Evolutionary conservation across 495 filamentous ascomycete genomes (phyloP).

Genomic region (Hypoxylon trugodes): DNA sequence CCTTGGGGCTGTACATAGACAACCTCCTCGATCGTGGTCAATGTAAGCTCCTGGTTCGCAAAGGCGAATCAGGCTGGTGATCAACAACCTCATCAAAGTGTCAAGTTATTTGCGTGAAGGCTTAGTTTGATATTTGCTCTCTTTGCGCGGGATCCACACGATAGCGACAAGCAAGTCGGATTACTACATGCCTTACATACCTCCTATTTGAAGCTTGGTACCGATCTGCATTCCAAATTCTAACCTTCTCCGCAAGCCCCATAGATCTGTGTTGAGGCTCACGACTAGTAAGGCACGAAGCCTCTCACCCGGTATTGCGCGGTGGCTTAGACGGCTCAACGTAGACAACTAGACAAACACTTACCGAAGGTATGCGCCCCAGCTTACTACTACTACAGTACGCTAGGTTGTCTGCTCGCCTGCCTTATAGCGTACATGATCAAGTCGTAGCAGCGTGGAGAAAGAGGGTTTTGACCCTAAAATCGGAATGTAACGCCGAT

Average conservation of each 20-base stretch:
- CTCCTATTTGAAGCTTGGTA: conserved; percentile 38
- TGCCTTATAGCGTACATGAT: conserved; percentile 33
- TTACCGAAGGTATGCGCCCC: conserved; percentile 33
- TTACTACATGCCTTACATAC: conserved; percentile 41
- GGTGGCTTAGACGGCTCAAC: conserved; percentile 27
- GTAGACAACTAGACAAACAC: conserved; percentile 17
- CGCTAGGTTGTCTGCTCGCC: conserved; percentile 16
- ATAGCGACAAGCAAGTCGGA: conserved; percentile 12
- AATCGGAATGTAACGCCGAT: conserved; percentile 43
- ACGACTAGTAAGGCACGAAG: conserved; percentile 40
- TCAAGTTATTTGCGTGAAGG: conserved; percentile 8
- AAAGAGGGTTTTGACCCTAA: conserved; percentile 38
- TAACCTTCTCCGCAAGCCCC: conserved; percentile 28
- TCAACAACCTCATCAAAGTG: conserved; percentile 13
- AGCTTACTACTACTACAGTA: conserved; percentile 44
- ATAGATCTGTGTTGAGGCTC: conserved; percentile 41
- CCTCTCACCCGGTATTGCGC: conserved; percentile 20
- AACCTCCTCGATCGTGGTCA: conserved; percentile 26
- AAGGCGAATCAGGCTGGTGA: conserved; percentile 26
- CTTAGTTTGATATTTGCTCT: conserved; percentile 14
- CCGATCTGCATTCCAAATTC: conserved; percentile 41
- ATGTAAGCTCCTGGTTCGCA: conserved; percentile 31
- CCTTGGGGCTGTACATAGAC: conserved; percentile 34
- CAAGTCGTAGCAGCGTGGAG: conserved; percentile 38
- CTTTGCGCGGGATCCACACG: conserved; percentile 22